Evolutionary conservation across 306 rosid genomes (phyloP).

Genomic region (Gillenia trifoliata): DNA sequence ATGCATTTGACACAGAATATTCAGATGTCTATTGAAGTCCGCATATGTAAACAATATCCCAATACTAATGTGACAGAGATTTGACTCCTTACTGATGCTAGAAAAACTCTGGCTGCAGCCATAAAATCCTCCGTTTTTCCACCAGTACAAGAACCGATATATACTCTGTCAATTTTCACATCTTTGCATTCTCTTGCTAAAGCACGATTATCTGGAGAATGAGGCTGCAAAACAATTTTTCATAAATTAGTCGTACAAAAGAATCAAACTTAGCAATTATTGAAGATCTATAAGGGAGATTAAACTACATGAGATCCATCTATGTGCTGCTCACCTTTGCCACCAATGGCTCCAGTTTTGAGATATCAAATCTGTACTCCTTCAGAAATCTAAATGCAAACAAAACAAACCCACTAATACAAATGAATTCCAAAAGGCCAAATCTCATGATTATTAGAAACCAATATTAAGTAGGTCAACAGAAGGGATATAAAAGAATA

Average conservation of each 20-base stretch:
- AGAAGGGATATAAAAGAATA: background rate
- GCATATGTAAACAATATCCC: background rate
- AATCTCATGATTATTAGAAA: background rate
- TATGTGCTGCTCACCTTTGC: constrained; percentile 55
- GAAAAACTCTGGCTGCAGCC: constrained; percentile 79
- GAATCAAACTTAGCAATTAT: background rate
- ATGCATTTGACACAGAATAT: background rate
- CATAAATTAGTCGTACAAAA: constrained; percentile 14
- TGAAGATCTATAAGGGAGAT: background rate
- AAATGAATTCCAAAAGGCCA: background rate
- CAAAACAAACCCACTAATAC: constrained; percentile 5
- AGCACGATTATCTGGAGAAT: constrained; percentile 92
- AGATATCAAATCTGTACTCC: constrained; percentile 75
- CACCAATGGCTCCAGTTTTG: constrained; percentile 84
- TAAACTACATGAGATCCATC: background rate
- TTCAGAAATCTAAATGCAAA: constrained; percentile 58
- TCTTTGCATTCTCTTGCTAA: constrained; percentile 95
- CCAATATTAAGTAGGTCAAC: background rate
- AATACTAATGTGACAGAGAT: constrained; percentile 1
- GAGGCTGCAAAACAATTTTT: constrained; percentile 58
- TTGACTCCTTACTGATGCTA: constrained; percentile 60
- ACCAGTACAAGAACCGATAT: constrained; percentile 93
- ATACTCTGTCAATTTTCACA: constrained; percentile 88
- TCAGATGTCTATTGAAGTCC: background rate
- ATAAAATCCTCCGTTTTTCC: constrained; percentile 88